phyloP scores from a whole-genome alignment of 306 rosid genomes.

The Acmispon strigosus region DNA sequence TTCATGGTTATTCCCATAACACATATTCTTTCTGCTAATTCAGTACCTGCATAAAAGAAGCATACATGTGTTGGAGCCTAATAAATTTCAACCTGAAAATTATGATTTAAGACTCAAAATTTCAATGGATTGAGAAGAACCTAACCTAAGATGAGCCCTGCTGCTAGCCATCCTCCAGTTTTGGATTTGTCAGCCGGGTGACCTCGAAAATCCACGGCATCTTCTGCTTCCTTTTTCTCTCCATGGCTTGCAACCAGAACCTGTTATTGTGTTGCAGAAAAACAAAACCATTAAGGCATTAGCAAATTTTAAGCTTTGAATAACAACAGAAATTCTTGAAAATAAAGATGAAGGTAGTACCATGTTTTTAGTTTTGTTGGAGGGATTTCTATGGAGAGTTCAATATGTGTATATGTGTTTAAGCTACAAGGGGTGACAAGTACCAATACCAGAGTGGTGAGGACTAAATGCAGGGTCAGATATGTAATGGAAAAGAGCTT shows the following conservation, averaged over 20 bases:
- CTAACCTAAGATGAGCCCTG: constrained; percentile 93
- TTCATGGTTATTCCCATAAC: constrained; percentile 90
- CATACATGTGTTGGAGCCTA: neutral
- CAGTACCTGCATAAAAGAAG: constrained; percentile 53
- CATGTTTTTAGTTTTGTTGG: constrained; percentile 32
- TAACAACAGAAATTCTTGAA: neutral
- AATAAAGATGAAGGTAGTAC: constrained; percentile 28
- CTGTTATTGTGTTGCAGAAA: constrained; percentile 24
- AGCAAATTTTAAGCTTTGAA: constrained; percentile 10
- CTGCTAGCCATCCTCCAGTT: constrained; percentile 89
- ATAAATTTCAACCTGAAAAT: neutral
- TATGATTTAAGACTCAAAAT: neutral
- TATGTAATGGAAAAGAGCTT: constrained; percentile 8
- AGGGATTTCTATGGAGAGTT: neutral
- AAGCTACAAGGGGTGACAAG: neutral
- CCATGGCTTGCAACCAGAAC: constrained; percentile 45
- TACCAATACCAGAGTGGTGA: neutral
- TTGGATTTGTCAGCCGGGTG: constrained; percentile 54
- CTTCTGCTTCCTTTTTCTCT: constrained; percentile 38
- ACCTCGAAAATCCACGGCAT: constrained; percentile 61
- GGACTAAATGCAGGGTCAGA: constrained; percentile 8
- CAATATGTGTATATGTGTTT: neutral
- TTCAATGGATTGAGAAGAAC: constrained; percentile 27
- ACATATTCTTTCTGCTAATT: constrained; percentile 85
- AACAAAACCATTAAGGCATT: neutral